These are phyloP conservation scores for Aspergillus tamarii DNA, from an alignment of 2,329 filamentous ascomycete species.

Conservation along the genomic window DNA sequence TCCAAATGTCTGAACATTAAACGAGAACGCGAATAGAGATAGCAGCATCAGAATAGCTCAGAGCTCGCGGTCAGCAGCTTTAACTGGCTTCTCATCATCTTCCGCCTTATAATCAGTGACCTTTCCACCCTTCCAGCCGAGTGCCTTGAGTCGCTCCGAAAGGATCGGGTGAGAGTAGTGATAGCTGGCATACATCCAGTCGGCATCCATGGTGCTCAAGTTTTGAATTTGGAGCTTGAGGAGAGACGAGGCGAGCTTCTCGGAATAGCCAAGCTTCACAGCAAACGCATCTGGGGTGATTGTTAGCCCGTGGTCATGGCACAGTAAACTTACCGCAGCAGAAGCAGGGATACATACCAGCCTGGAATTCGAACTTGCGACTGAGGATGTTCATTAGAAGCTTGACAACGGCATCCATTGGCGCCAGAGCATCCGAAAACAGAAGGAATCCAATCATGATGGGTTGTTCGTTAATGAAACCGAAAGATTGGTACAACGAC, in stretches of 20 bases:
- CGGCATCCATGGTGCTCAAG: constrained; percentile 96
- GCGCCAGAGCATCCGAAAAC: constrained; percentile 93
- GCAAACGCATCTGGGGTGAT: constrained; percentile 74
- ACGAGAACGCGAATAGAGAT: constrained; percentile 5
- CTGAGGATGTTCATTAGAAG: constrained; percentile 95
- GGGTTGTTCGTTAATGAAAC: constrained; percentile 79
- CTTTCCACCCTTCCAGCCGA: constrained; percentile 76
- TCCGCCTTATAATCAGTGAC: constrained; percentile 52
- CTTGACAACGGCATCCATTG: constrained; percentile 93
- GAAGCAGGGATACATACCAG: constrained; percentile 56
- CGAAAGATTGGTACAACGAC: constrained; percentile 88
- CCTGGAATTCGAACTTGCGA: constrained; percentile 93
- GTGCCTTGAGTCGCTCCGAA: constrained; percentile 85
- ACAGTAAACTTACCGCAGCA: not conserved
- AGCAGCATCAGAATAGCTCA: constrained; percentile 43
- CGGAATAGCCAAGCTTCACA: constrained; percentile 77
- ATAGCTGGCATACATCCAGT: constrained; percentile 98
- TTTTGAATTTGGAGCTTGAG: constrained; percentile 99
- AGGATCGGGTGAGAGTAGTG: constrained; percentile 98
- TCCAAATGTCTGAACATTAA: not conserved
- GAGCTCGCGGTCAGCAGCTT: constrained; percentile 76
- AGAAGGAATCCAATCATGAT: constrained; percentile 97
- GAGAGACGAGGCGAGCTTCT: constrained; percentile 81
- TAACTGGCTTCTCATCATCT: constrained; percentile 64
- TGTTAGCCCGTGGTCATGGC: constrained; percentile 20